Conservation (phyloP, 2,329 filamentous ascomycete species). For the Aspergillus viridinutans region DNA sequence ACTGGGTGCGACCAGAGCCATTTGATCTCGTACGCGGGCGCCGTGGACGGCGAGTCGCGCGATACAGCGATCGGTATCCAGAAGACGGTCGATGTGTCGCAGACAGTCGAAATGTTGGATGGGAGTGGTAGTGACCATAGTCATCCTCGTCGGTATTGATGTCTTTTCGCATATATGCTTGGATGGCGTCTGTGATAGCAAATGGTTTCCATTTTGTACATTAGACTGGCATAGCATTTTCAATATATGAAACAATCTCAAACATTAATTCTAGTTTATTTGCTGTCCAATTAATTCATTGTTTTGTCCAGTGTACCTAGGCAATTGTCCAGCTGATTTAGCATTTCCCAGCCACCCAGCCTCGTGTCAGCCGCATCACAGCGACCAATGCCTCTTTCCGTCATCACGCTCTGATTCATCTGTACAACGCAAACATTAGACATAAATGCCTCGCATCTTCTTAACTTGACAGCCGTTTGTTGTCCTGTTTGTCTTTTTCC, state of each 20-base stretch:
- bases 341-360: not conserved
- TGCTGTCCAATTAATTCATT: not conserved
- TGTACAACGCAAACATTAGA: not conserved
- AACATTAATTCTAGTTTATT: not conserved
- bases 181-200: no score
- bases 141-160: not conserved
- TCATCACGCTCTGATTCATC: not conserved
- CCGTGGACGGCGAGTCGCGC: slow-evolving; percentile 11
- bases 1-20: slow-evolving; percentile 27
- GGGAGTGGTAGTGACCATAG: not conserved
- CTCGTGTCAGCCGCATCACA: not conserved
- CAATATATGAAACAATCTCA: no score
- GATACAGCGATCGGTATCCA: slow-evolving; percentile 12
- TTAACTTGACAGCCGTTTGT: no score
- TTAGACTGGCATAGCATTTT: no score
- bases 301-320: not conserved
- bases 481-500: no score
- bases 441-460: not conserved
- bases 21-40: slow-evolving; percentile 27
- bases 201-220: no score
- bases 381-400: not conserved
- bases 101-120: slow-evolving; percentile 19
- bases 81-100: slow-evolving; percentile 21
- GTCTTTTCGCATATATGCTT: not conserved
- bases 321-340: not conserved